Evolutionary conservation across 2,329 filamentous ascomycete genomes (phyloP).

Genomic region (Cadophora luteo-olivacea): DNA sequence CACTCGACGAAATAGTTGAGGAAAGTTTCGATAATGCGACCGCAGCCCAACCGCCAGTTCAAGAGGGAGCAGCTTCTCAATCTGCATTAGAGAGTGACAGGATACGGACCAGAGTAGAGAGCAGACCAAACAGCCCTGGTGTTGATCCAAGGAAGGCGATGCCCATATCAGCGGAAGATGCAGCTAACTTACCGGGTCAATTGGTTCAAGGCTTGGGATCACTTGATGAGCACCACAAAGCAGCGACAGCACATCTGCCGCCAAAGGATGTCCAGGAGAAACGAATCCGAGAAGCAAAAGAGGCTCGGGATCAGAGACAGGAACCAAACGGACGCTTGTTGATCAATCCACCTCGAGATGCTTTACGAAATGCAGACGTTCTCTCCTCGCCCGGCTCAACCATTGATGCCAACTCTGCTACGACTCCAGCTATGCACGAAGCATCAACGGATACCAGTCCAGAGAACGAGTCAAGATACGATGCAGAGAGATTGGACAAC

Average conservation of each 20-base stretch:
- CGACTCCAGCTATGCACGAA: constrained; percentile 72
- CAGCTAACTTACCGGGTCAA: constrained; percentile 41
- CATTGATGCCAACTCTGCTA: constrained; percentile 70
- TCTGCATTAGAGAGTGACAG: constrained; percentile 38
- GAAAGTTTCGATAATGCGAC: constrained; percentile 36
- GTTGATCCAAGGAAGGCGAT: constrained; percentile 42
- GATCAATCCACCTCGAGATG: constrained; percentile 48
- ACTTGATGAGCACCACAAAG: constrained; percentile 39
- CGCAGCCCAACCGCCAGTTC: constrained; percentile 24
- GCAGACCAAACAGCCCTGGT: constrained; percentile 42
- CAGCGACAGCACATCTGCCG: constrained; percentile 52
- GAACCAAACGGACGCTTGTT: constrained; percentile 42
- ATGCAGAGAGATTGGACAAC: constrained; percentile 54
- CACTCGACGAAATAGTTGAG: constrained; percentile 37
- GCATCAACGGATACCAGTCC: constrained; percentile 77
- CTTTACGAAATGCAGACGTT: constrained; percentile 50
- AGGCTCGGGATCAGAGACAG: constrained; percentile 44
- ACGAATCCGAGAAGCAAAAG: constrained; percentile 48
- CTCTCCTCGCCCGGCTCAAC: constrained; percentile 69
- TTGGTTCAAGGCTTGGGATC: constrained; percentile 34
- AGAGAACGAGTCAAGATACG: constrained; percentile 68
- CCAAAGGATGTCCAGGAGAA: constrained; percentile 57
- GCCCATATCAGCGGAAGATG: constrained; percentile 46
- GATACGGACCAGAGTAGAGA: constrained; percentile 38
- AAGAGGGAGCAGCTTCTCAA: constrained; percentile 26